Base-by-base conservation (phyloP, 768 basidiomycete species). In the Tylopilus subfusipes region DNA sequence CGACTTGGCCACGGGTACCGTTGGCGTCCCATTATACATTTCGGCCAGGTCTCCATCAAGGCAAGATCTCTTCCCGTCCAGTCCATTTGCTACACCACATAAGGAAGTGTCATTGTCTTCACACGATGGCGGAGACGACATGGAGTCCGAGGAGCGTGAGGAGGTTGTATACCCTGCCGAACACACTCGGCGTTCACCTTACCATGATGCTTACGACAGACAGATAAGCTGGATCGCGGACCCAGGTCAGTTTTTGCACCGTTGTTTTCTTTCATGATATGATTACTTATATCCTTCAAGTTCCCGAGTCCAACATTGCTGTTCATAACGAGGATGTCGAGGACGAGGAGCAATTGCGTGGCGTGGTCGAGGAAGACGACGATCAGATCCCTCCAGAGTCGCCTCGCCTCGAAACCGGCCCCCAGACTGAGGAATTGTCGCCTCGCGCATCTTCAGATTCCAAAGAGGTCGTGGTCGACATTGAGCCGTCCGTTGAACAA, bases 161-260 rank as follows among this genome's bases (percentile, higher is more conserved):
- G 77, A 83, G 61, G 83, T 88, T 25, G 66, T 86, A 29, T 86
- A 81, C 64, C 78, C 80, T 43, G 80, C 82, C 40, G 84, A 84
- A 61, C 79, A 77, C 14, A 72, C 75, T 56, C 73, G 77, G 33
- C 77, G 78, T 36, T 78, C 78, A 14, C 76, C 78, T n/a, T 80
- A 78, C 33, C 76, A 79, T 47, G 75, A 72, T 46, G 76, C 70
- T 29, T 81, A 52, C 50, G 67, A 83, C 29, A 77, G 85, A 58
- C 79, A 84, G 60, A 82, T 84, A 42, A 92, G 89, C 63, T 92
- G 89, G 89, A 75, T 88, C 34, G 88, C 86, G 39, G 82, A 84
- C 44, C 85, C 80, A 66, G 83, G 89, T 88, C 62, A 61, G 82
- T 63, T 27, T 30, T 56, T 36, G 48, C 56, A 42, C 31, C 22